Evolutionary conservation across 202 grass and related monocot genomes (phyloP).

Genomic region (Panicum hallii): DNA sequence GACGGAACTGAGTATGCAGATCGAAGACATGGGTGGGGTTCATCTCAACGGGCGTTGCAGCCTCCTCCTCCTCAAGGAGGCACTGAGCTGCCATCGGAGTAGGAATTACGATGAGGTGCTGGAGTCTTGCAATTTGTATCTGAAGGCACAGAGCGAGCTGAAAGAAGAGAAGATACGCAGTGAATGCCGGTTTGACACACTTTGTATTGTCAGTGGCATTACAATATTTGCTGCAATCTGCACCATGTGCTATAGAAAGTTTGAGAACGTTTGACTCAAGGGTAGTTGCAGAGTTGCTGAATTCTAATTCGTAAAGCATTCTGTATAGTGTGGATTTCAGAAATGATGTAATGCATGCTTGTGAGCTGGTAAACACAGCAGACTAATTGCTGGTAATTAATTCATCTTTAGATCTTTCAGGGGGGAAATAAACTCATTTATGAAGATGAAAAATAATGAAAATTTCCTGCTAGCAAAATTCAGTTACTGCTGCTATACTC

Average conservation of each 20-base stretch:
- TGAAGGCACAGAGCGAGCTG: conserved; percentile 50
- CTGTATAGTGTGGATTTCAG: neutral
- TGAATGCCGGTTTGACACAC: conserved; percentile 46
- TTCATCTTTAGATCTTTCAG: neutral
- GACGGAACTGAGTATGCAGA: conserved; percentile 51
- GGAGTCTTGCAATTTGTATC: conserved; percentile 51
- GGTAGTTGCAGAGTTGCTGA: neutral
- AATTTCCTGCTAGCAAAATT: neutral
- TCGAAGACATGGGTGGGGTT: conserved; percentile 37
- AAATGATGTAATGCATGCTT: conserved; percentile 20
- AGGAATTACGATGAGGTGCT: conserved; percentile 49
- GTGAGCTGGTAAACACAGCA: neutral
- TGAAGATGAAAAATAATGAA: neutral
- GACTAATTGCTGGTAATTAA: neutral
- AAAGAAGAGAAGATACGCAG: conserved; percentile 53
- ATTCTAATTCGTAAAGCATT: neutral
- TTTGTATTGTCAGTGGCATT: conserved; percentile 44
- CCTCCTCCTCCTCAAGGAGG: conserved; percentile 52
- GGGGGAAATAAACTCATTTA: neutral
- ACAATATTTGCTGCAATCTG: conserved; percentile 36
- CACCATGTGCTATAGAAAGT: conserved; percentile 49
- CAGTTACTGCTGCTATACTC: neutral
- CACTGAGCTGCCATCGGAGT: conserved; percentile 45
- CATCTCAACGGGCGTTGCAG: conserved; percentile 43
- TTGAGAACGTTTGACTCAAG: conserved; percentile 2